phyloP scores from a whole-genome alignment of 805 yeast genomes.

The Lachancea sp. region DNA sequence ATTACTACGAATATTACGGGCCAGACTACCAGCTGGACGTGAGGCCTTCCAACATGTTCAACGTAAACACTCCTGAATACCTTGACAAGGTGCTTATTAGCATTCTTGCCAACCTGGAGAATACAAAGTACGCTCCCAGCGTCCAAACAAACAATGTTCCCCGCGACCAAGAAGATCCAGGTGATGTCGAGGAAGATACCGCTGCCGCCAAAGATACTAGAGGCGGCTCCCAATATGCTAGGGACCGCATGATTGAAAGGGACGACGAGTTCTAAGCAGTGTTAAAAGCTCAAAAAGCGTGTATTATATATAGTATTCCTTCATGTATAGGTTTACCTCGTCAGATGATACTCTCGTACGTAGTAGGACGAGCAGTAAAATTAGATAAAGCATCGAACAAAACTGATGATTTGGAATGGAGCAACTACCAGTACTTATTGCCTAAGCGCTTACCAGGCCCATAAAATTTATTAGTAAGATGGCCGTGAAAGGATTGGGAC shows the following conservation, averaged over 20 bases:
- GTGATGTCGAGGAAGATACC: slow-evolving; percentile 82
- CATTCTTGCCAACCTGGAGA: slow-evolving; percentile 70
- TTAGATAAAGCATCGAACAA: no score
- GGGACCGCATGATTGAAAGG: slow-evolving; percentile 66
- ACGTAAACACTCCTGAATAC: slow-evolving; percentile 90
- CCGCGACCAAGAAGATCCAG: slow-evolving; percentile 76
- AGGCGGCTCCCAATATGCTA: slow-evolving; percentile 83
- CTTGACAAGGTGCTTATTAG: slow-evolving; percentile 75
- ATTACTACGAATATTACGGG: slow-evolving; percentile 94
- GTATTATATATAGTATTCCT: no score
- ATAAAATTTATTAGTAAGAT: no score
- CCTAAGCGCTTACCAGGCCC: no score
- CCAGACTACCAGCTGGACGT: slow-evolving; percentile 95
- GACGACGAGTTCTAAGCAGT: slow-evolving; percentile 66
- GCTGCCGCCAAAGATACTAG: slow-evolving; percentile 74
- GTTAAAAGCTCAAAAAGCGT: not conserved
- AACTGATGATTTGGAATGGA: no score
- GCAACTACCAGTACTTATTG: no score
- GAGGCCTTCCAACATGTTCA: slow-evolving; percentile 92
- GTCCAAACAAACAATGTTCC: slow-evolving; percentile 91
- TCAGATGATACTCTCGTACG: no score
- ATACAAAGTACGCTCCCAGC: slow-evolving; percentile 95
- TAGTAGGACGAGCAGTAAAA: no score
- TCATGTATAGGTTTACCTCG: no score
- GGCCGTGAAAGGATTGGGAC: slow-evolving; percentile 81